These are phyloP conservation scores for Tylopilus plumbeoviolaceoides DNA, from an alignment of 768 basidiomycete species.

Conservation along the genomic window DNA sequence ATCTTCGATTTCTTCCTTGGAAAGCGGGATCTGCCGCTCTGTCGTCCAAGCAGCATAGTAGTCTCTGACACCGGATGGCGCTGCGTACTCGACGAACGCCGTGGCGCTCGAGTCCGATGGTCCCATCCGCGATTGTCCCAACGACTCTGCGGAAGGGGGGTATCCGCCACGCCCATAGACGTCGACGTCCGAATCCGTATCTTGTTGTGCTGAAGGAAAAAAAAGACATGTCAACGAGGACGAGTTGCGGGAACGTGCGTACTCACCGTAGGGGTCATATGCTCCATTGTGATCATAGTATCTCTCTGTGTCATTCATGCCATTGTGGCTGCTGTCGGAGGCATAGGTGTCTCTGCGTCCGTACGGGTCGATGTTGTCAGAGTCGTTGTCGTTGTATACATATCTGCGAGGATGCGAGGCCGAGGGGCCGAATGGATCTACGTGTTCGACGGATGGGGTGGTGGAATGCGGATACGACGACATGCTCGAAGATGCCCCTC, in stretches of 20 bases:
- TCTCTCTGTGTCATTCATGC: conserved; percentile 37
- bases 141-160: conserved; percentile 68
- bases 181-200: conserved; percentile 82
- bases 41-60: conserved; percentile 93
- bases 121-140: conserved; percentile 57
- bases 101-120: conserved; percentile 68
- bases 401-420: conserved; percentile 37
- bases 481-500: conserved; percentile 23
- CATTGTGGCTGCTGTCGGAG: conserved; percentile 67
- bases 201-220: conserved; percentile 54
- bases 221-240: conserved; percentile 3
- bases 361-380: conserved; percentile 60
- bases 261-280: conserved; percentile 63
- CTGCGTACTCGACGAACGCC: conserved; percentile 62
- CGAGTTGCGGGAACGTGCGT: conserved; percentile 1
- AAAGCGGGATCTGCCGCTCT: conserved; percentile 92
- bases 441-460: conserved; percentile 56
- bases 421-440: conserved; percentile 59
- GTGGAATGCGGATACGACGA: conserved; percentile 47
- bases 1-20: conserved; percentile 99
- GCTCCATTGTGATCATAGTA: conserved; percentile 63
- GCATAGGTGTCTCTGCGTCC: conserved; percentile 63
- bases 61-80: conserved; percentile 58
- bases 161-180: conserved; percentile 62
- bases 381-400: conserved; percentile 73